Conservation (phyloP, 768 basidiomycete species). For the Auriscalpium orientale region DNA sequence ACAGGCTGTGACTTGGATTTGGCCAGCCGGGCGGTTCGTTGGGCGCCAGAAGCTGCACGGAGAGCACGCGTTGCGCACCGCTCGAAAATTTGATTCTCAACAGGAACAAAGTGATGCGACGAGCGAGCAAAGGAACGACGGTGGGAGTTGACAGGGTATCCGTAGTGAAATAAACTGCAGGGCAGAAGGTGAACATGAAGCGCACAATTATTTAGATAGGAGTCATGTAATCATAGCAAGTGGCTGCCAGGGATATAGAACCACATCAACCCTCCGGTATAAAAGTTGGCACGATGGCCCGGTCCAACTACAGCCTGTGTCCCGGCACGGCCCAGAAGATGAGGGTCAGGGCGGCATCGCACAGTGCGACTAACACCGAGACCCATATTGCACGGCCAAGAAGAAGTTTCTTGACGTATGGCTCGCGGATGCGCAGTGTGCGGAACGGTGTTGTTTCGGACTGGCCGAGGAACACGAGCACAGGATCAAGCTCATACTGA, state of each 20-base stretch:
- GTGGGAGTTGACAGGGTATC: not conserved
- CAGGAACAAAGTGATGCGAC: not conserved
- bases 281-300: not conserved
- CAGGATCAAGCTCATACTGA: conserved; percentile 94
- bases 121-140: not conserved
- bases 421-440: conserved; percentile 84
- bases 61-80: too few relatives aligned
- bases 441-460: conserved; percentile 98
- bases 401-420: conserved; percentile 88
- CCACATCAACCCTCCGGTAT: not conserved
- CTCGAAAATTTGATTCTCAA: too few relatives aligned
- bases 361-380: conserved; percentile 63
- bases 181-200: not conserved
- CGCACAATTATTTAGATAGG: not conserved
- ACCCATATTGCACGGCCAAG: conserved; percentile 91
- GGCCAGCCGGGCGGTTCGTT: too few relatives aligned
- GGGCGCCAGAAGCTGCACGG: too few relatives aligned
- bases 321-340: conserved; percentile 97
- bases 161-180: not conserved
- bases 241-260: not conserved
- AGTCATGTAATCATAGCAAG: not conserved
- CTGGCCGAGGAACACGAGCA: conserved; percentile 88
- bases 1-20: too few relatives aligned
- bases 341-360: conserved; percentile 76
- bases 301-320: conserved; percentile 56